A percentile compares a stretch with the other conserved stretches of the same genome.
These are phyloP conservation scores for Aspergillus coremiiformis DNA, from an alignment of 495 filamentous ascomycete genomes.

Conservation along the genomic window DNA sequence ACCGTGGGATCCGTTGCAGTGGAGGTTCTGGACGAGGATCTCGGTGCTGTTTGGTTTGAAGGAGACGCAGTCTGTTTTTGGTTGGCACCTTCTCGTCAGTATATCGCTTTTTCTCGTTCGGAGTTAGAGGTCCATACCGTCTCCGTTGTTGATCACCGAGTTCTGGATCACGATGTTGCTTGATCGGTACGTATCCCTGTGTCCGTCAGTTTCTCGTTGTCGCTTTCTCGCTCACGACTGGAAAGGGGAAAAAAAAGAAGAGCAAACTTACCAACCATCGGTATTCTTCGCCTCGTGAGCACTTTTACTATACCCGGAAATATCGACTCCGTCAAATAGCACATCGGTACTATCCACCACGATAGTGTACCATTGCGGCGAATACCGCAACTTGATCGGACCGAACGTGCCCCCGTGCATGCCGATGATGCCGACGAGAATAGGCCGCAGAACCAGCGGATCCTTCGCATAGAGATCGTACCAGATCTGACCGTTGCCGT, in stretches of 20 bases:
- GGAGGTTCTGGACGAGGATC: constrained; percentile 61
- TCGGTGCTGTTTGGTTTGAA: constrained; percentile 75
- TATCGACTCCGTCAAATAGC: constrained; percentile 59
- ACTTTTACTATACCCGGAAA: constrained; percentile 47
- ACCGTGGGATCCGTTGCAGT: constrained; percentile 68
- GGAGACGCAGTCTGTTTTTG: constrained; percentile 53
- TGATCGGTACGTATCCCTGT: constrained; percentile 56
- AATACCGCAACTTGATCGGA: constrained; percentile 53
- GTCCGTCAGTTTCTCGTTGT: too few relatives aligned
- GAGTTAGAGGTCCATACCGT: constrained; percentile 33
- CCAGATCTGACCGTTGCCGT: constrained; percentile 65
- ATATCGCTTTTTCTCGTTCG: not conserved
- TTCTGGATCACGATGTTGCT: constrained; percentile 59
- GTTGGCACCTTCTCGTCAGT: constrained; percentile 4
- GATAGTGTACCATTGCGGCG: constrained; percentile 61
- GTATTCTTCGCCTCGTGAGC: constrained; percentile 55
- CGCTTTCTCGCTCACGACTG: too few relatives aligned
- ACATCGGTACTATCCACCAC: constrained; percentile 59
- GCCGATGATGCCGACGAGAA: constrained; percentile 57
- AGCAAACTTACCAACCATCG: constrained; percentile 47
- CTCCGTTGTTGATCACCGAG: constrained; percentile 59
- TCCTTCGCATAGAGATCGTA: constrained; percentile 55
- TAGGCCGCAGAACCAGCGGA: constrained; percentile 49
- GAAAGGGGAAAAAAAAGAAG: not conserved
- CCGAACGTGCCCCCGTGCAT: constrained; percentile 54